Percentiles rank a stretch among this genome's conserved stretches.
Evolutionary conservation across 2,329 filamentous ascomycete species (phyloP).

Genomic region (Aspergillus pseudotamarii): DNA sequence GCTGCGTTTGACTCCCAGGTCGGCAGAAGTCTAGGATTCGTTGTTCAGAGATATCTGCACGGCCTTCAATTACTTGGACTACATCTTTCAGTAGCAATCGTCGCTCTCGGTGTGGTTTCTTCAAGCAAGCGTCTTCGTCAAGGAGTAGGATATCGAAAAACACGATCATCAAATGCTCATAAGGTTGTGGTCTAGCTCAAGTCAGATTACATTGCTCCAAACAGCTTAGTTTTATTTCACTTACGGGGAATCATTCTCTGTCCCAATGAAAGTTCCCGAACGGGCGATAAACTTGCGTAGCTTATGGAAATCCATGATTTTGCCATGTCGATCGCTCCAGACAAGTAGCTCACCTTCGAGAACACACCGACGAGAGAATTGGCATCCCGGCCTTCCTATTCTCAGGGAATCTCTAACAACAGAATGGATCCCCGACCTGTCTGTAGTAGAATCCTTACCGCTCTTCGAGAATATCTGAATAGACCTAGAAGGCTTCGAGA

Average conservation of each 20-base stretch:
- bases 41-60: slow-evolving; percentile 68
- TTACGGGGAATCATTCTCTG: slow-evolving; percentile 68
- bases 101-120: slow-evolving; percentile 45
- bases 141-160: slow-evolving; percentile 64
- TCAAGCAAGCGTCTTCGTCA: slow-evolving; percentile 57
- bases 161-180: slow-evolving; percentile 63
- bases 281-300: slow-evolving; percentile 78
- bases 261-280: slow-evolving; percentile 70
- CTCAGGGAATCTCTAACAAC: slow-evolving; percentile 66
- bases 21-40: slow-evolving; percentile 68
- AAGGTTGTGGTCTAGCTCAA: slow-evolving; percentile 45
- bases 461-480: slow-evolving; percentile 91
- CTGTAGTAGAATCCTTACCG: slow-evolving; percentile 81
- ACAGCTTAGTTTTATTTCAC: slow-evolving; percentile 24
- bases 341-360: slow-evolving; percentile 82
- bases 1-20: slow-evolving; percentile 52
- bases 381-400: slow-evolving; percentile 62
- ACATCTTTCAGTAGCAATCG: slow-evolving; percentile 60
- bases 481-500: slow-evolving; percentile 54
- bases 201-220: slow-evolving; percentile 18
- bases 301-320: slow-evolving; percentile 76
- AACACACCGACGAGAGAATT: slow-evolving; percentile 68
- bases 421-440: slow-evolving; percentile 65
- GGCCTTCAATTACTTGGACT: slow-evolving; percentile 59
- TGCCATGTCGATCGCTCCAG: slow-evolving; percentile 67